Base-by-base conservation (phyloP, 768 basidiomycete species). In the Roridomyces roridus region DNA sequence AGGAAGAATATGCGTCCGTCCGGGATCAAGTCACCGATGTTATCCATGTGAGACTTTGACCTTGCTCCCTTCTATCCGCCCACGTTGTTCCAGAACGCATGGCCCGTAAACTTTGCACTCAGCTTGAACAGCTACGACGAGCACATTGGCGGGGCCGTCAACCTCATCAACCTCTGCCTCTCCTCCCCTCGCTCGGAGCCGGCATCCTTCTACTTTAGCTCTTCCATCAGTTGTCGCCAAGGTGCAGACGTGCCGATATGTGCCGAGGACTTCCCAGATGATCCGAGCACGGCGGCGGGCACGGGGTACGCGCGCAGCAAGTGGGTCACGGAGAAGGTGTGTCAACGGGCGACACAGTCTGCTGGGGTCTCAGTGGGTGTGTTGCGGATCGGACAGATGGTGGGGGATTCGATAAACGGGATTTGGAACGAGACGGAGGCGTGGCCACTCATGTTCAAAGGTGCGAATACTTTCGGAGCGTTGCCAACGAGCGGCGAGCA, bases 31-130 rank as follows among this genome's bases (percentile, higher is more conserved):
- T 71, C 5, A 84, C 83, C 0, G 69, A 72, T 35, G 72, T 84
- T 17, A 75, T 85, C 14, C 82, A 83, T 64, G 78, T 79, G 55
- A 21, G 55, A n/a, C 25, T 23, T 10, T 37, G 68, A 62, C 9
- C 6, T 23, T 37, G 25, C 26, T 25, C 44, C 28, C 21, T 46
- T 36, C 36, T 37, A 23, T 26, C 31, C 25, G n/a, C 39, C 49
- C 17, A 48, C 35, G 7, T 28, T 20, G 14, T n/a, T 18, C 11
- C 45, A 81, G 80, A 83, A 80, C 46, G 82, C 81, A 9, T 85
- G 84, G 84, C 76, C 80, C 1, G 84, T 85, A 51, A 85, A 85
- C 65, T 85, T 85, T 58, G 77, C 74, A 46, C 68, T 84, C 35
- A 70, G 69, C 43, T 68, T 80, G 42, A 68, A 72, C 12, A 80